These are phyloP conservation scores for Nakazawaea peltata DNA, from an alignment of 805 yeast species.

Conservation along the genomic window DNA sequence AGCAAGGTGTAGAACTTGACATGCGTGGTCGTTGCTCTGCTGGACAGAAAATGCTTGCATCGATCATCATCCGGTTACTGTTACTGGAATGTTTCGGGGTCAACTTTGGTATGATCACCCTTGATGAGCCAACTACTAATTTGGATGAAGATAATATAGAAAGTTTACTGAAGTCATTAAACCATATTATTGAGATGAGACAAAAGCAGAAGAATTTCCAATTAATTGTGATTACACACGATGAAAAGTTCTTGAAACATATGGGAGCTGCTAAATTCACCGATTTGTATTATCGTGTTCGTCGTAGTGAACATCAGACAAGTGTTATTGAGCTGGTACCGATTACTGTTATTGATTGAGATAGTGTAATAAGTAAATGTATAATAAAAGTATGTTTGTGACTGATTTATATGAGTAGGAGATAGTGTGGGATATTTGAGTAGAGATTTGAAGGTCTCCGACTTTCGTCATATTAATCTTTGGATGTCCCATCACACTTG, in stretches of 20 bases:
- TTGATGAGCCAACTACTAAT: conserved; percentile 98
- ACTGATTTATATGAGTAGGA: too few species aligned
- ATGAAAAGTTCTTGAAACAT: conserved; percentile 77
- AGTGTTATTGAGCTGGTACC: conserved; percentile 45
- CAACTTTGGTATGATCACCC: conserved; percentile 90
- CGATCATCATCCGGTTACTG: conserved; percentile 84
- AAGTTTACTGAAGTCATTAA: conserved; percentile 75
- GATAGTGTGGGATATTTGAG: too few species aligned
- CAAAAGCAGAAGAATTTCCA: conserved; percentile 82
- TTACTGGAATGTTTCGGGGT: conserved; percentile 93
- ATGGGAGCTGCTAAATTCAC: conserved; percentile 83
- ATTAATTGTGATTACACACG: conserved; percentile 92
- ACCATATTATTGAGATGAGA: conserved; percentile 67
- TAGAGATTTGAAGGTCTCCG: too few species aligned
- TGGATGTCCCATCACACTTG: too few species aligned
- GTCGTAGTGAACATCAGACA: conserved; percentile 73
- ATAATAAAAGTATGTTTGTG: too few species aligned
- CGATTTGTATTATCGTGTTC: conserved; percentile 78
- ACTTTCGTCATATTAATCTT: too few species aligned
- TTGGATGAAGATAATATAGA: conserved; percentile 85
- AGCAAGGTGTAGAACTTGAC: conserved; percentile 85
- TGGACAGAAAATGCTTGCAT: conserved; percentile 92
- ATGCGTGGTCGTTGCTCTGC: conserved; percentile 99
- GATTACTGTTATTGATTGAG: conserved; percentile 5
- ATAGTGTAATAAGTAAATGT: too few species aligned